A percentile compares a stretch with the other conserved stretches of the same genome.
Evolutionary conservation across 352 stramenopile species (phyloP).

Genomic region (Phytophthora citricola): DNA sequence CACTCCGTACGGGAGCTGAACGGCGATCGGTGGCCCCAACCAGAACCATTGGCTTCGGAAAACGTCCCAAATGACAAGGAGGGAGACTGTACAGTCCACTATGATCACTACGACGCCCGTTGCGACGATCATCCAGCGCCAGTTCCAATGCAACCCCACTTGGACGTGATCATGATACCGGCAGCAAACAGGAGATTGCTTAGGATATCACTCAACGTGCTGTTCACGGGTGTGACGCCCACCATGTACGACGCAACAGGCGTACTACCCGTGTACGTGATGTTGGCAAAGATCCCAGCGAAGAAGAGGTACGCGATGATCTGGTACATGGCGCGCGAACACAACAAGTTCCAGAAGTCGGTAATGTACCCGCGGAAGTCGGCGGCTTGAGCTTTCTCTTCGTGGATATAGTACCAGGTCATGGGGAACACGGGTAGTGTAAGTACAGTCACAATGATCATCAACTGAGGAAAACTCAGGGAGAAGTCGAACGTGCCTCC

Average conservation of each 20-base stretch:
- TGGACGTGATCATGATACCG: constrained; percentile 40
- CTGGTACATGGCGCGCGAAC: constrained; percentile 43
- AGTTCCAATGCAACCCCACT: constrained; percentile 47
- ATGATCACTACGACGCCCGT: constrained; percentile 28
- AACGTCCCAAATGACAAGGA: constrained; percentile 40
- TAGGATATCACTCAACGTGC: constrained; percentile 31
- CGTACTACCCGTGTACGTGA: constrained; percentile 32
- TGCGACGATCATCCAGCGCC: constrained; percentile 38
- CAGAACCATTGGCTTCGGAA: constrained; percentile 46
- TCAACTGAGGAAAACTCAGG: constrained; percentile 53
- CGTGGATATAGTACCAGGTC: constrained; percentile 43
- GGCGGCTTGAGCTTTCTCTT: constrained; percentile 23
- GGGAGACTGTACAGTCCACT: constrained; percentile 20
- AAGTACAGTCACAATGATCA: constrained; percentile 42
- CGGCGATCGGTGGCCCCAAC: constrained; percentile 38
- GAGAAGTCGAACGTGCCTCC: constrained; percentile 57
- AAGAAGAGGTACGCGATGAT: constrained; percentile 41
- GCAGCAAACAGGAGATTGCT: constrained; percentile 32
- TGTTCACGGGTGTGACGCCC: constrained; percentile 35
- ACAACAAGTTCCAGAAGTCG: constrained; percentile 32
- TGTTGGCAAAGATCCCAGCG: constrained; percentile 31
- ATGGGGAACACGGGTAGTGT: constrained; percentile 28
- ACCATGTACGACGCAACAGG: constrained; percentile 31
- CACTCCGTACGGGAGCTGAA: constrained; percentile 49
- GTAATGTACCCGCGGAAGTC: constrained; percentile 31